Evolutionary conservation across 2,329 filamentous ascomycete genomes (phyloP), one percentile per base, ranked within the genome.

Genomic region (Fusarium sp.): DNA sequence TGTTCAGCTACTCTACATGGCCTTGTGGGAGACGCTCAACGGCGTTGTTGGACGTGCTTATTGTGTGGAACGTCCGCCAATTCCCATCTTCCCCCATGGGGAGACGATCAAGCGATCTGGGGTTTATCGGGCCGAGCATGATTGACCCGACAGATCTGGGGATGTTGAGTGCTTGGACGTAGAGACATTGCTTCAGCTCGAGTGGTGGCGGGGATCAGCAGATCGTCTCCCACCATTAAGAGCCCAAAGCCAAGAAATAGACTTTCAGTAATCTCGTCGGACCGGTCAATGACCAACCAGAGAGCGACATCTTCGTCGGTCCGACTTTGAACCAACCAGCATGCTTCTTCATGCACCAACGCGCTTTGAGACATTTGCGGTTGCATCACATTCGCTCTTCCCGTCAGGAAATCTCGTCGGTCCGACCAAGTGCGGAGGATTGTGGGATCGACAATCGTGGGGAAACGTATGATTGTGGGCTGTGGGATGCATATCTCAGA

Each of bases 241-340:
- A 34, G 7, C 3, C 26, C 17, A 8, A 3, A 15, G 21, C 8
- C 40, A 17, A 28, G 42, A 4, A 28, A 39, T 59, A 28, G 54
- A 33, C 53, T 54, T 21, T 33, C 6, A 4, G 14, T 14, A 3
- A 14, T 33, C 22, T 47, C 34, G 54, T 65, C 71, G 71, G 71
- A 33, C 71, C 71, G 71, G 62, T 3, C 1, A 53, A n/a, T 4
- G 6, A 3, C 71, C 67, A 73, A 70, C 69, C 3, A 21, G 2
- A 1, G 17, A 0, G 3, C 5, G 1, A 21, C 1, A 0, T 0
- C 7, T 0, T 34, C 21, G 42, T 70, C 71, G 71, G 71, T 56
- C 71, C 71, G 71, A 74, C 49, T 0, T 50, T 45, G 1, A 1
- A n/a, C 71, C 62, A 72, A 65, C 60, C 44, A 36, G 1, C 2